Base-by-base conservation (phyloP, 2,329 filamentous ascomycete genomes). In the Cercospora sojina region DNA sequence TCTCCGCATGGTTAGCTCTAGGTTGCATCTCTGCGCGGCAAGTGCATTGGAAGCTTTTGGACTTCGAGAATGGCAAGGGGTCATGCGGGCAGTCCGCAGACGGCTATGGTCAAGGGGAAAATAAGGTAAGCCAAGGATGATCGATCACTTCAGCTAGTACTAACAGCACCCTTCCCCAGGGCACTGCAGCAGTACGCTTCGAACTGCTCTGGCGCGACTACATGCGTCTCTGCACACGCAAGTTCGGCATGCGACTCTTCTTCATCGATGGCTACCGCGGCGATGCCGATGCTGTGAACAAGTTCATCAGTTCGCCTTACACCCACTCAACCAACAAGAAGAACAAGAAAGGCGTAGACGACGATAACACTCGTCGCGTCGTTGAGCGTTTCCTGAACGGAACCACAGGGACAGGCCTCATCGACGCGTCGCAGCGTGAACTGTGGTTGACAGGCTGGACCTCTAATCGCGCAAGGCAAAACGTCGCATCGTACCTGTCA, bases 151-250 rank as follows among this genome's bases (percentile, higher is more conserved):
- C 7, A 23, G n/a, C 47, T 23, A 23, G 4, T 5, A 13, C 47
- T 51, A 23, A n/a, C n/a, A n/a, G n/a, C n/a, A n/a, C n/a, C n/a
- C n/a, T n/a, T n/a, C n/a, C n/a, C n/a, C n/a, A 71, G 70, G 90
- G 91, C 0, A 92, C 90, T 0, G 85, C 85, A 35, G 85, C 83
- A 0, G 84, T 94, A 1, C 86, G 91, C 0, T 89, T 91, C 64
- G 90, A 94, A 74, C 81, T 95, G 0, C 77, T 94, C 0, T 92
- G 90, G 91, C 82, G 91, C 47, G 91, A 94, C 73, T 94, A 93
- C 73, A 92, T 94, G 88, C 84, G 90, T 0, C 83, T 94, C 0
- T 92, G 89, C 74, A 88, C 87, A 5, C 83, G 84, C 32, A 93
- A 93, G 72, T 92, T 91, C 68, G 85, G 86, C 0, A 74, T 77